These are phyloP conservation scores for Bolboschoenoplectus hybrid DNA, from an alignment of 202 grass and related monocot genomes.

Conservation along the genomic window DNA sequence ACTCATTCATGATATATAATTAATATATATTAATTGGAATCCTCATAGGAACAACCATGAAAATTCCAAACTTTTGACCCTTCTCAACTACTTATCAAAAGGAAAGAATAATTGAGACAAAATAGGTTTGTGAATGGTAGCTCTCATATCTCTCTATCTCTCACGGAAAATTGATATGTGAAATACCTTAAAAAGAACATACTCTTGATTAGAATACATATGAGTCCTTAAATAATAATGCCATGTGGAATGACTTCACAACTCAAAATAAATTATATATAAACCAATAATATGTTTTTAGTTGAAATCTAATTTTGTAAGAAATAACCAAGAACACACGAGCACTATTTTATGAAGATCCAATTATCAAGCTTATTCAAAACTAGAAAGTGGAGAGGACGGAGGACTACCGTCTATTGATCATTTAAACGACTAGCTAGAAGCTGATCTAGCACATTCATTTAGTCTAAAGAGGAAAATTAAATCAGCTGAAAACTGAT, in stretches of 20 bases:
- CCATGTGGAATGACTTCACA: not conserved
- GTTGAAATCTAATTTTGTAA: too few species aligned
- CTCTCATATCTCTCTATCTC: not conserved
- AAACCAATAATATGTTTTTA: not conserved
- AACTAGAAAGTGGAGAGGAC: too few species aligned
- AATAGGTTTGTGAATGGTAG: not conserved
- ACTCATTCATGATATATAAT: not conserved
- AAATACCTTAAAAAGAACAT: not conserved
- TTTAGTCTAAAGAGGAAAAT: conserved; percentile 4
- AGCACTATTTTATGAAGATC: conserved; percentile 15
- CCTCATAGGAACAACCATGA: not conserved
- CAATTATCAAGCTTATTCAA: not conserved
- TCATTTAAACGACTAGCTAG: not conserved
- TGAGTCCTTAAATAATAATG: not conserved
- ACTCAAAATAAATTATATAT: not conserved
- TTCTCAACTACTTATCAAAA: not conserved
- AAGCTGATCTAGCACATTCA: not conserved
- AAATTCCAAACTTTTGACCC: not conserved
- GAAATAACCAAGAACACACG: not conserved
- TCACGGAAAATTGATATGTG: not conserved
- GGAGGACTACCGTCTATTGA: too few species aligned
- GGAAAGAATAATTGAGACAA: not conserved
- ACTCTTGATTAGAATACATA: not conserved
- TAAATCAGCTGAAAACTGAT: not conserved
- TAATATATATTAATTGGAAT: not conserved